Percentiles rank a stretch among this genome's conserved stretches.
Evolutionary conservation across 2,329 filamentous ascomycete genomes (phyloP).

Genomic region (Colletotrichum agaves): DNA sequence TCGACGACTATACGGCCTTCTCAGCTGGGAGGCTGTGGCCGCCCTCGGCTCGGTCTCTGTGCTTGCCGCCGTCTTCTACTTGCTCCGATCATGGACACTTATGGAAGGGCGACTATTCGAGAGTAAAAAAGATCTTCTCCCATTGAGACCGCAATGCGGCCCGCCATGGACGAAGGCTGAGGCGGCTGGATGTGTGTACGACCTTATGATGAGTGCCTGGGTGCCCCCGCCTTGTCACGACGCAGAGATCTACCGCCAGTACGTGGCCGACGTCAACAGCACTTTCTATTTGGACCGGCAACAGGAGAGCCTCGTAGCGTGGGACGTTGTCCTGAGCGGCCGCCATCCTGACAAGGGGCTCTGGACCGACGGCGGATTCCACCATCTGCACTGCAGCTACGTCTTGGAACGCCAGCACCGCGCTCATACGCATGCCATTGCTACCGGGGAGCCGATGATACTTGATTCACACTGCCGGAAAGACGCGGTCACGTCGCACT

Average conservation of each 20-base stretch:
- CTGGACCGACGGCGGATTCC: constrained; percentile 3
- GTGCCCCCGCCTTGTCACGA: neutral
- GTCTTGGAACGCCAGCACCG: constrained; percentile 1
- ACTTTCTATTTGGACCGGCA: constrained; percentile 1
- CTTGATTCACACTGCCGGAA: neutral
- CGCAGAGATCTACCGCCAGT: neutral
- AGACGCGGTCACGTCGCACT: neutral
- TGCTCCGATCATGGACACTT: neutral
- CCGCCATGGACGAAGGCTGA: neutral
- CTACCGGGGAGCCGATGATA: neutral
- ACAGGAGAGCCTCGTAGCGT: neutral
- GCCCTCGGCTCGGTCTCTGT: neutral
- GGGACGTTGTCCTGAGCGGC: neutral
- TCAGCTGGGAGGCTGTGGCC: neutral
- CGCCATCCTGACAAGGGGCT: neutral
- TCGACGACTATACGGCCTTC: neutral
- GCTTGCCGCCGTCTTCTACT: neutral
- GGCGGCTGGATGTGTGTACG: constrained; percentile 1
- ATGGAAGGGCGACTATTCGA: neutral
- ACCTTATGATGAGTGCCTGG: neutral
- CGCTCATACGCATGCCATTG: neutral
- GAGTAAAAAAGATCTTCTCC: neutral
- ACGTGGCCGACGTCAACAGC: neutral
- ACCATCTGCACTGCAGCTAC: constrained; percentile 1
- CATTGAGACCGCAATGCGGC: neutral